Evolutionary conservation across 2,329 filamentous ascomycete species (phyloP), one percentile per base, ranked within the genome.

Genomic region (Ilyonectria robusta): DNA sequence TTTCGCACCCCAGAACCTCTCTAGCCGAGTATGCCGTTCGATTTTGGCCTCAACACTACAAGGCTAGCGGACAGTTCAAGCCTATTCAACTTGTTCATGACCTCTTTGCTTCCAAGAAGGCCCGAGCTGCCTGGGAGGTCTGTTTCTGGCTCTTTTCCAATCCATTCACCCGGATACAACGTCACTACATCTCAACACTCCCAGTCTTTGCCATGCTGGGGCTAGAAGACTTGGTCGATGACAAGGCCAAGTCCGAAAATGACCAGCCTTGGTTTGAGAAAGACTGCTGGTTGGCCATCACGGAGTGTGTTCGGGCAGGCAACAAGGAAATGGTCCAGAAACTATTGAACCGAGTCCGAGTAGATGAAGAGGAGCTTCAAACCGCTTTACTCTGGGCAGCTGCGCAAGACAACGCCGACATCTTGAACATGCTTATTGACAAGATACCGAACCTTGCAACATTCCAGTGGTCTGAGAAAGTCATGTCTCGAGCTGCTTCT

Each of bases 41-140:
- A 44, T 61, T 55, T 7, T 61, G 59, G 59, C 8, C 59, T 15
- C 11, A 47, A 19, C 59, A 61, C 35, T 61, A 47, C 37, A 33
- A 29, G n/a, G 31, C 31, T 6, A 33, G 31, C 11, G 31, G 31
- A 3, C 31, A 40, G 15, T n/a, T 40, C 37, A 40, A 40, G 17
- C 37, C 37, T 13, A 40, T 15, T n/a, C 6, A n/a, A 6, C 37
- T 40, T 17, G 37, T 40, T 17, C 37, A n/a, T 15, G n/a, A 13
- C 4, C 29, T 48, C 8, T 35, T 56, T n/a, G 2, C 2, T 5
- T 4, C 4, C 11, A 7, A 26, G 11, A 4, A 37, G 26, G 21
- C 37, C 3, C 15, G 26, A 4, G 33, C 17, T 15, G 17, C 10
- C 8, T 56, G 59, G 59, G 40, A 19, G 2, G 51, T 56, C 19